Evolutionary conservation across 805 yeast genomes (phyloP).

Genomic region (Kuraishia ogatae): DNA sequence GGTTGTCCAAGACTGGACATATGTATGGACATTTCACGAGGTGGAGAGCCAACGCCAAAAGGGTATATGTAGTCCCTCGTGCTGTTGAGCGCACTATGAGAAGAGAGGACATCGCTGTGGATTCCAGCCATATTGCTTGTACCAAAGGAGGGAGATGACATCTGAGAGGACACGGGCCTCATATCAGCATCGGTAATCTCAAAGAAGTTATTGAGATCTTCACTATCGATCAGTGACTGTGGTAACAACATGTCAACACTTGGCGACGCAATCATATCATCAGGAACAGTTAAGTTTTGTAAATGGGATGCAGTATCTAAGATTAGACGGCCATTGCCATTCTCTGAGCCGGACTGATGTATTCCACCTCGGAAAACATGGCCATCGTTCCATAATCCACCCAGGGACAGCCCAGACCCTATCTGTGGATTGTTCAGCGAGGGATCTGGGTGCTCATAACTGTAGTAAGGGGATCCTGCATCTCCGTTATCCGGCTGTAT

Average conservation of each 20-base stretch:
- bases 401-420: background rate
- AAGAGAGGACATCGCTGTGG: background rate
- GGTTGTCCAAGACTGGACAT: background rate
- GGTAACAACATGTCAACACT: constrained; percentile 18
- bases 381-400: background rate
- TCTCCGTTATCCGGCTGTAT: constrained; percentile 7
- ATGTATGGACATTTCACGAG: background rate
- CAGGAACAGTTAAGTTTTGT: background rate
- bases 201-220: constrained; percentile 10
- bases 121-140: background rate
- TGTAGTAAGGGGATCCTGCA: background rate
- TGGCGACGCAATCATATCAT: constrained; percentile 1
- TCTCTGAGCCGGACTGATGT: background rate
- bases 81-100: background rate
- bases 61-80: background rate
- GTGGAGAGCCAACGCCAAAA: background rate
- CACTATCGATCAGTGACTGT: constrained; percentile 20
- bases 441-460: background rate
- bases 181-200: constrained; percentile 2
- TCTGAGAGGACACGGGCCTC: background rate
- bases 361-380: background rate
- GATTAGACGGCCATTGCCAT: background rate
- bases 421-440: background rate
- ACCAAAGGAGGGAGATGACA: background rate
- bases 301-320: background rate